These are phyloP conservation scores for Musa balbisiana DNA, from an alignment of 202 grass and related monocot species.

Conservation along the genomic window DNA sequence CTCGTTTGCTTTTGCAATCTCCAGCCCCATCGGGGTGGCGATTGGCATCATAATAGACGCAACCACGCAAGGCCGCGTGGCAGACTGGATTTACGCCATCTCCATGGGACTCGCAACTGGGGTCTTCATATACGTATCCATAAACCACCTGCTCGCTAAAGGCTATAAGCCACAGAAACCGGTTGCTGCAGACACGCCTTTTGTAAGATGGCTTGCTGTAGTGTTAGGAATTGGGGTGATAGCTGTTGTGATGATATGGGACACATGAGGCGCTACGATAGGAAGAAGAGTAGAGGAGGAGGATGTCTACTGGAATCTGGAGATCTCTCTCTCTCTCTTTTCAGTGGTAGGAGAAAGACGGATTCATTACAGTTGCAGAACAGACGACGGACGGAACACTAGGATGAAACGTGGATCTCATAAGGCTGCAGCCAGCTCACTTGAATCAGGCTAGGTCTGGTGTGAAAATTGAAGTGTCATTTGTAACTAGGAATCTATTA, in stretches of 20 bases:
- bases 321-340: too few relatives aligned
- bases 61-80: slow-evolving; percentile 67
- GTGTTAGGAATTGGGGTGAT: slow-evolving; percentile 65
- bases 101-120: slow-evolving; percentile 86
- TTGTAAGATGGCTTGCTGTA: slow-evolving; percentile 50
- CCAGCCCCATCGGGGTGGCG: slow-evolving; percentile 64
- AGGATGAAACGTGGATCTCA: too few relatives aligned
- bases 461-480: too few relatives aligned
- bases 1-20: slow-evolving; percentile 74
- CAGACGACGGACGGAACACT: too few relatives aligned
- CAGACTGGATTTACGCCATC: slow-evolving; percentile 82
- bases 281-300: too few relatives aligned
- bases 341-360: too few relatives aligned
- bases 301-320: too few relatives aligned
- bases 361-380: too few relatives aligned
- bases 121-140: slow-evolving; percentile 81
- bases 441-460: too few relatives aligned
- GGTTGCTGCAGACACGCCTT: slow-evolving; percentile 40
- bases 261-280: slow-evolving; percentile 32
- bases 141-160: slow-evolving; percentile 81
- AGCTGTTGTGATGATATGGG: slow-evolving; percentile 96
- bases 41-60: slow-evolving; percentile 85
- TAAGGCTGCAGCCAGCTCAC: too few relatives aligned
- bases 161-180: slow-evolving; percentile 51
- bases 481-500: too few relatives aligned